Evolutionary conservation across 768 basidiomycete species (phyloP).

Genomic region (Amanita rimosa): DNA sequence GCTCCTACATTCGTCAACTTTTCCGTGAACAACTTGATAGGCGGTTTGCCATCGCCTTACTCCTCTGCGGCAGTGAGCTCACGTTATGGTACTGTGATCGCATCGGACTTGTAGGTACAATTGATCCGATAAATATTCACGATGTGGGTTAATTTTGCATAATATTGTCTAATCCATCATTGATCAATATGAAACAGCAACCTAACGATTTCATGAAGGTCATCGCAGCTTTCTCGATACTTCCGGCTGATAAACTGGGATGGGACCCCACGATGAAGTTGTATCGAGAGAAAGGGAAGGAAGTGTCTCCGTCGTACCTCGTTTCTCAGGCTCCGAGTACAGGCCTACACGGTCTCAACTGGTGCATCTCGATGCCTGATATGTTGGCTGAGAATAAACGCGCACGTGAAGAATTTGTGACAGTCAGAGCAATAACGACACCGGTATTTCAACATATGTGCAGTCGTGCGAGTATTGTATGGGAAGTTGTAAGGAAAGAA

Average conservation of each 20-base stretch:
- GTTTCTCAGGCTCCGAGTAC: too few relatives aligned
- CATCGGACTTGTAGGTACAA: slow-evolving; percentile 7
- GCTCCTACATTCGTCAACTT: slow-evolving; percentile 8
- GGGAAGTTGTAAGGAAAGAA: not conserved
- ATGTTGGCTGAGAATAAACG: not conserved
- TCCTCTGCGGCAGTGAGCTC: slow-evolving; percentile 5
- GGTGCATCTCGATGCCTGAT: not conserved
- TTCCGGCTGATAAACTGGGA: not conserved
- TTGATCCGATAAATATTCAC: slow-evolving; percentile 7
- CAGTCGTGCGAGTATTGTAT: not conserved
- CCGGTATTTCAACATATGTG: not conserved
- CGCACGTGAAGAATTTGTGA: not conserved
- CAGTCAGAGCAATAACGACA: not conserved
- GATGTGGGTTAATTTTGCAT: not conserved
- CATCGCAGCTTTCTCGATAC: not conserved
- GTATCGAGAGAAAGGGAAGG: not conserved
- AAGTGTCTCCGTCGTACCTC: not conserved
- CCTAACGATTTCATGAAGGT: not conserved
- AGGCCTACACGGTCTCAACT: not conserved
- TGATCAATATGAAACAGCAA: not conserved
- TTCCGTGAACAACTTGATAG: slow-evolving; percentile 9
- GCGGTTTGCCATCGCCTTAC: slow-evolving; percentile 4
- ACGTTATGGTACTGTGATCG: slow-evolving; percentile 7
- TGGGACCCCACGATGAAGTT: not conserved
- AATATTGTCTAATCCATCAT: too few relatives aligned